A percentile compares a stretch with the other conserved stretches of the same genome.
Conservation (phyloP, 1,139 yeast species). For the Saccharomyces pastorianus region DNA sequence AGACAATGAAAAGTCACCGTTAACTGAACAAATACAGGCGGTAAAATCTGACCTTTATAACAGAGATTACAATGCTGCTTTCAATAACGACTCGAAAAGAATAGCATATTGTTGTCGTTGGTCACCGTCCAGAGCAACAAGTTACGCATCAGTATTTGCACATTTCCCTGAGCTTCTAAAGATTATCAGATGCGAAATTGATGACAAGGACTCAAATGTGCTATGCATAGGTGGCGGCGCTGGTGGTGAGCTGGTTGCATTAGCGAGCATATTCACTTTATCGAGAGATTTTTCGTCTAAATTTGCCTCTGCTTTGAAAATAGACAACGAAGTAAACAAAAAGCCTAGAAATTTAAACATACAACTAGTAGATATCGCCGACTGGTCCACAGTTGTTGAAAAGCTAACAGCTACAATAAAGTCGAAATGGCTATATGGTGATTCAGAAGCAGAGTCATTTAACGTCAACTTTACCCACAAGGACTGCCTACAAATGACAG, state of each 20-base stretch:
- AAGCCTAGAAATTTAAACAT: constrained; percentile 38
- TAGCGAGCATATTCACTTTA: constrained; percentile 50
- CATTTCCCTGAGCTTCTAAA: constrained; percentile 39
- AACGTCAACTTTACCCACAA: constrained; percentile 41
- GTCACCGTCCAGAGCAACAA: constrained; percentile 76
- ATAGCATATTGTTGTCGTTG: constrained; percentile 76
- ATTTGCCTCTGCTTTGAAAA: constrained; percentile 21
- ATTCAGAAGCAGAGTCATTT: constrained; percentile 29
- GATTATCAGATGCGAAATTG: constrained; percentile 26
- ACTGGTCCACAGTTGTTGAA: constrained; percentile 54
- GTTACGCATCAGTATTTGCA: constrained; percentile 60
- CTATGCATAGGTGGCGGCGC: constrained; percentile 86
- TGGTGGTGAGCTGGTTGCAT: constrained; percentile 69
- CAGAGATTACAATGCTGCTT: constrained; percentile 63
- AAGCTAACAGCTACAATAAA: constrained; percentile 39
- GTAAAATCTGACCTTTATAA: constrained; percentile 66
- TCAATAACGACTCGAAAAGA: constrained; percentile 53
- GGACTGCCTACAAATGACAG: constrained; percentile 39
- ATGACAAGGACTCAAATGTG: constrained; percentile 31
- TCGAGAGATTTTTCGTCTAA: constrained; percentile 31
- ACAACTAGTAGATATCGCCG: constrained; percentile 64
- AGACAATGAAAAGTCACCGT: constrained; percentile 30
- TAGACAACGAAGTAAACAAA: constrained; percentile 14
- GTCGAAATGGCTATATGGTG: constrained; percentile 44
- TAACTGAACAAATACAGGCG: constrained; percentile 44